Conservation (phyloP, 352 stramenopile species). For the Globisporangium cylindrosporum region DNA sequence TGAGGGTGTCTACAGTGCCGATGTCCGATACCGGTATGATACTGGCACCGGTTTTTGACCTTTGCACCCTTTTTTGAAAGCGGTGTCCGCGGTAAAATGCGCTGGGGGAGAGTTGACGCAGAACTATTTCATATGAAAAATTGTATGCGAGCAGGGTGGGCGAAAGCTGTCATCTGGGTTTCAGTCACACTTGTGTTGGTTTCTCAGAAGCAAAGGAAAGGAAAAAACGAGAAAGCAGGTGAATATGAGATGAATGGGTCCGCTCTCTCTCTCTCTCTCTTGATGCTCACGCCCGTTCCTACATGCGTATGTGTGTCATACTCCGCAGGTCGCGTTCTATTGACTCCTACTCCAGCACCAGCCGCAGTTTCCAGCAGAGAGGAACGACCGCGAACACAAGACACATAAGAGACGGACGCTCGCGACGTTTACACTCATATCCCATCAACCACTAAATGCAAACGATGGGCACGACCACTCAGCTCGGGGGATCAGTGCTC, state of each 20-base stretch:
- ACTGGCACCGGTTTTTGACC: not conserved
- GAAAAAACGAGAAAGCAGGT: not conserved
- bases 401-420: not conserved
- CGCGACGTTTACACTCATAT: constrained; percentile 1
- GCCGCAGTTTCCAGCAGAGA: not conserved
- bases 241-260: not conserved
- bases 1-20: too few species aligned
- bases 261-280: not conserved
- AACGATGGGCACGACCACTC: constrained; percentile 30
- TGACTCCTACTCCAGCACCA: not conserved
- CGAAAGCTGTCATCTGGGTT: not conserved
- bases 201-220: constrained; percentile 5
- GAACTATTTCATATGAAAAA: not conserved
- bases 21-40: not conserved
- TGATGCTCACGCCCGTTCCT: not conserved
- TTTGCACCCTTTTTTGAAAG: not conserved
- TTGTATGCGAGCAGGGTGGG: not conserved
- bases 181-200: constrained; percentile 1
- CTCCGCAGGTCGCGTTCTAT: not conserved
- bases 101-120: not conserved
- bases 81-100: not conserved
- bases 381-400: not conserved
- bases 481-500: constrained; percentile 58
- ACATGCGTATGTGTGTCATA: not conserved
- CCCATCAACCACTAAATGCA: constrained; percentile 13